Evolutionary conservation across 2,329 filamentous ascomycete species (phyloP).

Genomic region (Trichoderma sp.): DNA sequence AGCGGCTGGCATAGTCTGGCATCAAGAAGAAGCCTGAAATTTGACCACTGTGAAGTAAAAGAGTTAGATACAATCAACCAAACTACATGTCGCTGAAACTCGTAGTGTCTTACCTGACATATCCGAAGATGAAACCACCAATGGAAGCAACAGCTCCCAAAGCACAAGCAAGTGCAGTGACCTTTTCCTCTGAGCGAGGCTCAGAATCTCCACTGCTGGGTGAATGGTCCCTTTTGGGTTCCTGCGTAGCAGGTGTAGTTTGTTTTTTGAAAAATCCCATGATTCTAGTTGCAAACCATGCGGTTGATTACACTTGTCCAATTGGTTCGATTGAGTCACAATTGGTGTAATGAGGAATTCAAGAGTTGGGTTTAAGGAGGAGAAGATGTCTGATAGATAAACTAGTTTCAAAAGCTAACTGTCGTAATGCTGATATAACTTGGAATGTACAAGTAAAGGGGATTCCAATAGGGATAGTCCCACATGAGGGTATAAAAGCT

Average conservation of each 20-base stretch:
- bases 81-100: background rate
- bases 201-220: background rate
- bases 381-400: constrained; percentile 12
- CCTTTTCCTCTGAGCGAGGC: background rate
- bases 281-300: background rate
- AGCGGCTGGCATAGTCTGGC: constrained; percentile 10
- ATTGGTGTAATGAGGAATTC: background rate
- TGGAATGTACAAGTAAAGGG: background rate
- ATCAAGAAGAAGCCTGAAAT: constrained; percentile 20
- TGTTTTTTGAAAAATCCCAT: constrained; percentile 11
- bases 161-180: constrained; percentile 10
- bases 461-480: constrained; percentile 5
- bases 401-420: background rate
- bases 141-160: constrained; percentile 11
- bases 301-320: background rate
- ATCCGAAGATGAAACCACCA: constrained; percentile 16
- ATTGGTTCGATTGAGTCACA: background rate
- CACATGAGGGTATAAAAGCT: constrained; percentile 5
- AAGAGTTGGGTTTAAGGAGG: background rate
- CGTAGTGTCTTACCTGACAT: constrained; percentile 11
- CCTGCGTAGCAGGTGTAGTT: background rate
- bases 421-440: background rate
- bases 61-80: background rate
- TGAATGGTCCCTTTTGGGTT: background rate
- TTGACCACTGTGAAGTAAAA: background rate